Conservation (phyloP, 176 grass and related monocot species). For the Aegilops longissima region DNA sequence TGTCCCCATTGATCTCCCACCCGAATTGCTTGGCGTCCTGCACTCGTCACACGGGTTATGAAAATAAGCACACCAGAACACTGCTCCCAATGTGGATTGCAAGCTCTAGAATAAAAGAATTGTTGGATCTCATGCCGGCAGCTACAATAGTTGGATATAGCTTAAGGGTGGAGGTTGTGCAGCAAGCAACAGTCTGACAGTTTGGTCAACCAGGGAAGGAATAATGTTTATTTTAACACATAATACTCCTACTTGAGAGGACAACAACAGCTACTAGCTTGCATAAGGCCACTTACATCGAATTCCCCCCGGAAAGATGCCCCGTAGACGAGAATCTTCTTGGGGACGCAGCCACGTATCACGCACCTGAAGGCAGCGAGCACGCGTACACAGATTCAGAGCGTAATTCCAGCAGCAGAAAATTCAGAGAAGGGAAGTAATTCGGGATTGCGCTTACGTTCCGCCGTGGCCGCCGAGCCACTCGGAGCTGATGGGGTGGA, state of each 20-base stretch:
- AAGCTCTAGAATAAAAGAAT: not conserved
- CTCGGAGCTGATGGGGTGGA: slow-evolving; percentile 92
- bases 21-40: slow-evolving; percentile 88
- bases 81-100: not conserved
- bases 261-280: not conserved
- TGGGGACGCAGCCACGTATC: slow-evolving; percentile 94
- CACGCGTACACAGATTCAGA: not conserved
- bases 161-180: not conserved
- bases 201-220: not conserved
- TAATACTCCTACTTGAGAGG: not conserved
- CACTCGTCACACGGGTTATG: not conserved
- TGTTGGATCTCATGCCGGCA: not conserved
- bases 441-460: slow-evolving; percentile 50
- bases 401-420: not conserved
- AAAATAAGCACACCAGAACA: not conserved
- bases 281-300: slow-evolving; percentile 42
- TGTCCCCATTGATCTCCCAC: slow-evolving; percentile 80
- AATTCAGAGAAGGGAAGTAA: not conserved
- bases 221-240: not conserved
- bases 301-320: slow-evolving; percentile 85
- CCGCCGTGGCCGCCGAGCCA: slow-evolving; percentile 78
- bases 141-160: not conserved
- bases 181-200: not conserved
- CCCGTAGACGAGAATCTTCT: slow-evolving; percentile 94
- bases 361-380: slow-evolving; percentile 62